Base-by-base conservation (phyloP, 2,329 filamentous ascomycete genomes). In the Aspergillus pseudoterreus region DNA sequence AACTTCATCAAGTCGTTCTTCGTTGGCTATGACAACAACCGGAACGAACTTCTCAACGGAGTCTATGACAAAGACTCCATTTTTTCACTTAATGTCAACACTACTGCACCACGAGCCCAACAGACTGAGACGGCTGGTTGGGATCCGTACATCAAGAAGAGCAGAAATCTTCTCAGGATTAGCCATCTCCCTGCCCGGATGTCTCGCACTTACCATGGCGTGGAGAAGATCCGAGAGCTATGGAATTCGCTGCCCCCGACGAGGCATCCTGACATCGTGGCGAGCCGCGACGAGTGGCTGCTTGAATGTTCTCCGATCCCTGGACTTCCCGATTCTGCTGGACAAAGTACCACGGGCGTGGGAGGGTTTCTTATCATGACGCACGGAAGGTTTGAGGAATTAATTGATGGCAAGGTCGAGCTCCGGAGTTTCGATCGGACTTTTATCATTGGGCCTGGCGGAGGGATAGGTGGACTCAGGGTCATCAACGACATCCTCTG, bases 361-460 rank as follows among this genome's bases (percentile, higher is more conserved):
- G 87, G 88, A 57, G 90, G 90, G 6, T 81, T 95, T 57, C 80
- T 89, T 45, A 82, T 95, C 58, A 86, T 82, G 6, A 79, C 92
- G n/a, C 88, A 94, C 61, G 88, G 90, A 56, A 88, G 92, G 63
- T 95, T 90, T 54, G 85, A 92, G 45, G 91, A 96, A 65, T 75
- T 85, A 15, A 80, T 78, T 19, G 75, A 79, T 44, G 78, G 81
- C 42, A 80, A 80, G 41, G 78, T 83, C 35, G 82, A 85, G 60
- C 72, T 70, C 10, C 85, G 90, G 54, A 90, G 87, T 67, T 95
- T 95, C 70, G 90, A 91, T 49, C 84, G 91, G 46, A 87, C 83
- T 0, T 90, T 95, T 65, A 75, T 92, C 38, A 78, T 95, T 15
- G 89, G 89, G 0, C 90, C 90, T 1, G 89, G 88, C 30, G 79